Conservation (phyloP, 495 filamentous ascomycete species). For the Hypoxylon subgilvum region DNA sequence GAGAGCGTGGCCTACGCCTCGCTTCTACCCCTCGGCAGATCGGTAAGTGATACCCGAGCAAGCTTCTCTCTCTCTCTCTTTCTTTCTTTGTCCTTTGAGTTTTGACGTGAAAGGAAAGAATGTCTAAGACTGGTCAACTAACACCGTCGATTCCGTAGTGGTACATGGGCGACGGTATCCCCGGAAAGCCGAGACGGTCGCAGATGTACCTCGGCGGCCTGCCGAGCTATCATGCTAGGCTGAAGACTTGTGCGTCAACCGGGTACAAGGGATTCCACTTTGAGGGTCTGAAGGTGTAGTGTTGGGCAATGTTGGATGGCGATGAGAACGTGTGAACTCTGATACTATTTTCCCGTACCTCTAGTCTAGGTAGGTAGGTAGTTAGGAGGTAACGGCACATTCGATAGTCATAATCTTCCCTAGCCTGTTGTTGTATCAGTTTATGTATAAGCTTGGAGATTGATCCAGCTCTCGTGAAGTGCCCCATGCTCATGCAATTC, state of each 20-base stretch:
- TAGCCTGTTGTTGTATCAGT: no score
- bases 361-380: not conserved
- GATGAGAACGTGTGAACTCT: not conserved
- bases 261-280: slow-evolving; percentile 34
- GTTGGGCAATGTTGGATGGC: not conserved
- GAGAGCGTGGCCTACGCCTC: slow-evolving; percentile 12
- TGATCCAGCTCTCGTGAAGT: no score
- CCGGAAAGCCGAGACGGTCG: slow-evolving; percentile 50
- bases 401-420: not conserved
- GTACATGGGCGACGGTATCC: slow-evolving; percentile 56
- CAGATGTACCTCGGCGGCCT: slow-evolving; percentile 53
- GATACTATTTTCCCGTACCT: not conserved
- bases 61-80: not conserved
- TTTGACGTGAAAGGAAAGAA: no score
- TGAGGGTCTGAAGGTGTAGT: slow-evolving; percentile 15
- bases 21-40: slow-evolving; percentile 40
- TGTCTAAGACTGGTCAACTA: no score
- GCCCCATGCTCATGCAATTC: no score
- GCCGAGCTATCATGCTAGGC: slow-evolving; percentile 29
- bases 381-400: no score
- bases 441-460: no score
- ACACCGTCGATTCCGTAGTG: slow-evolving; percentile 45
- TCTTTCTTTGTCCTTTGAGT: no score
- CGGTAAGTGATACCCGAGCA: slow-evolving; percentile 40
- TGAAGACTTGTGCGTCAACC: slow-evolving; percentile 24